Percentiles rank a stretch among this genome's conserved stretches.
phyloP scores from a whole-genome alignment of 106 monocot species.

The Dendrobium huoshanense region DNA sequence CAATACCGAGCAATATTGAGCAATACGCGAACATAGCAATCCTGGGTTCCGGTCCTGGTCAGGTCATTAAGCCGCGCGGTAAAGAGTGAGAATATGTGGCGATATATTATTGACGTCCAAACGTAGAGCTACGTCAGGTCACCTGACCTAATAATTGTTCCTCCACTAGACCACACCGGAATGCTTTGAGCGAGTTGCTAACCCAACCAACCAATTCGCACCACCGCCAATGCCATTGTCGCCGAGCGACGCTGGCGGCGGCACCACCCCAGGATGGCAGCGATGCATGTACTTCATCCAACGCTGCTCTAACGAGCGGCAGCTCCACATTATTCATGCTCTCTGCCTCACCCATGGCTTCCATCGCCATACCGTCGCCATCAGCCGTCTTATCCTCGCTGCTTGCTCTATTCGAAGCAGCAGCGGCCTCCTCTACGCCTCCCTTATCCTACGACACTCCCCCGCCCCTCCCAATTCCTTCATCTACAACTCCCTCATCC shows the following conservation, averaged over 20 bases:
- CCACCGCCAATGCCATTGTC: not conserved
- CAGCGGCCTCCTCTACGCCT: conserved; percentile 23
- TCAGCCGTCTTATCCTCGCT: conserved; percentile 33
- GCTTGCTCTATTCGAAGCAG: conserved; percentile 17
- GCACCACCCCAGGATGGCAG: conserved; percentile 1
- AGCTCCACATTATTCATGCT: conserved; percentile 31
- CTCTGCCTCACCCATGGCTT: conserved; percentile 18
- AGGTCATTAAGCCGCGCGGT: too few relatives aligned
- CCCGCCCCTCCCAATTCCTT: conserved; percentile 31
- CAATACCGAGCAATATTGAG: too few relatives aligned
- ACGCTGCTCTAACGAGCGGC: conserved; percentile 16
- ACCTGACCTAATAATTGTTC: too few relatives aligned
- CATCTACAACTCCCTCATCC: conserved; percentile 35
- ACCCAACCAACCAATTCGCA: not conserved
- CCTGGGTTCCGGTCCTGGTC: too few relatives aligned
- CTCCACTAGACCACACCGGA: too few relatives aligned
- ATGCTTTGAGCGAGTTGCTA: not conserved
- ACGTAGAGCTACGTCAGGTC: too few relatives aligned
- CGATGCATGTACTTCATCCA: conserved; percentile 26
- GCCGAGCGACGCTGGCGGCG: not conserved
- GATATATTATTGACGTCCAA: too few relatives aligned
- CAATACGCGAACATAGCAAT: too few relatives aligned
- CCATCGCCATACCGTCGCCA: conserved; percentile 18
- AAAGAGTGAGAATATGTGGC: too few relatives aligned
- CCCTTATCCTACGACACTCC: conserved; percentile 32